Evolutionary conservation across 2,329 filamentous ascomycete genomes (phyloP).

Genomic region (Elsinoe arachidis): DNA sequence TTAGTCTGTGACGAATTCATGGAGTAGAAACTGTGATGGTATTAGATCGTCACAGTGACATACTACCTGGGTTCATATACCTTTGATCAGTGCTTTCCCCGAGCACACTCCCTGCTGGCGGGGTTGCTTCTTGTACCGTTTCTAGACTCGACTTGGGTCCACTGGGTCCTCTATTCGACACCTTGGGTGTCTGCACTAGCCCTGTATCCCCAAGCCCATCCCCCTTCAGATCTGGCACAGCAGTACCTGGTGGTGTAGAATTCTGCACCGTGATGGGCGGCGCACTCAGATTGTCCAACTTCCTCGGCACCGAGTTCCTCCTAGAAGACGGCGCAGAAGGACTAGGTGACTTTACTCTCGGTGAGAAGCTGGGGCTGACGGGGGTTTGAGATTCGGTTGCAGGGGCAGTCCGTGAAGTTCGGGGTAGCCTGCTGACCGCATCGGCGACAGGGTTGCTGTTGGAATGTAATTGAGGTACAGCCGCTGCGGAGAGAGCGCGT

Average conservation of each 20-base stretch:
- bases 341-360: constrained; percentile 68
- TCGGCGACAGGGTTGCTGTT: constrained; percentile 48
- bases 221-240: constrained; percentile 26
- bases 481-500: constrained; percentile 59
- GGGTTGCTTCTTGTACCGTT: constrained; percentile 40
- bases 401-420: constrained; percentile 48
- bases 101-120: constrained; percentile 11
- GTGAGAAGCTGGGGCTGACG: constrained; percentile 64
- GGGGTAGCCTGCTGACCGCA: constrained; percentile 50
- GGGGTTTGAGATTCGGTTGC: constrained; percentile 42
- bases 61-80: neutral
- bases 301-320: constrained; percentile 35
- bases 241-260: constrained; percentile 33
- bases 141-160: constrained; percentile 46
- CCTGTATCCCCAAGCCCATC: constrained; percentile 31
- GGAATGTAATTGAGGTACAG: constrained; percentile 55
- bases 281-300: constrained; percentile 35
- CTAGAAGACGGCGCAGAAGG: constrained; percentile 42
- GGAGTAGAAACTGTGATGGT: constrained; percentile 3
- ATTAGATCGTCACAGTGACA: neutral
- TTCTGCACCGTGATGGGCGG: constrained; percentile 40
- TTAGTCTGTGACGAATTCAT: constrained; percentile 18
- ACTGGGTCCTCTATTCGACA: constrained; percentile 29
- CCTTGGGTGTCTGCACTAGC: constrained; percentile 30
- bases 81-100: constrained; percentile 12